A percentile compares a stretch with the other conserved stretches of the same genome.
Evolutionary conservation across 2,329 filamentous ascomycete species (phyloP).

Genomic region (Colletotrichum sp.): DNA sequence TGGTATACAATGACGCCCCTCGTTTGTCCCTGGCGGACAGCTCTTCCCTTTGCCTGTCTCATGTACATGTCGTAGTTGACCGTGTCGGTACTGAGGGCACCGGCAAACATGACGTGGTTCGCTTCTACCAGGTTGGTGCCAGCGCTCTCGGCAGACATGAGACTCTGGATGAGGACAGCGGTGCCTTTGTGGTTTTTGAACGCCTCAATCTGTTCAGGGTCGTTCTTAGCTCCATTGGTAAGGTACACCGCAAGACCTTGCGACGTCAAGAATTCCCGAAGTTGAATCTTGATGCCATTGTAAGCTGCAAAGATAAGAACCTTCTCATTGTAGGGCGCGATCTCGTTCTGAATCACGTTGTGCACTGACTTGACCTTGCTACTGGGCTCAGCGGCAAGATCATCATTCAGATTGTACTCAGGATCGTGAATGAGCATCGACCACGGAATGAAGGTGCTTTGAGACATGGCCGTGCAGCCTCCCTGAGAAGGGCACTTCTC

Average conservation of each 20-base stretch:
- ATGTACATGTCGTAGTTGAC: slow-evolving; percentile 38
- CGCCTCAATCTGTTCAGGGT: slow-evolving; percentile 21
- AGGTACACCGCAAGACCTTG: slow-evolving; percentile 21
- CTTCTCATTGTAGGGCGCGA: slow-evolving; percentile 22
- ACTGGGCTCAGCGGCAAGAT: not conserved
- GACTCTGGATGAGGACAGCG: slow-evolving; percentile 39
- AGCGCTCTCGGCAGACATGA: slow-evolving; percentile 42
- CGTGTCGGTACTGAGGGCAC: slow-evolving; percentile 34
- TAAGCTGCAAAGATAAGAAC: slow-evolving; percentile 44
- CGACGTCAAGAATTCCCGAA: slow-evolving; percentile 18
- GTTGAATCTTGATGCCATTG: slow-evolving; percentile 28
- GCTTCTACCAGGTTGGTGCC: slow-evolving; percentile 46
- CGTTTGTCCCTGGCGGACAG: slow-evolving; percentile 42
- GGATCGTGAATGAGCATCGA: not conserved
- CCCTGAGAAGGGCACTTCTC: not conserved
- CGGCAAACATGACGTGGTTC: slow-evolving; percentile 46
- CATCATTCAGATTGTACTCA: not conserved
- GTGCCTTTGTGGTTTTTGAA: slow-evolving; percentile 29
- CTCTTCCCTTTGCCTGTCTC: slow-evolving; percentile 44
- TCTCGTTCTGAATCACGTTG: slow-evolving; percentile 22
- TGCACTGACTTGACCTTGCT: slow-evolving; percentile 28
- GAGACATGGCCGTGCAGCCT: not conserved
- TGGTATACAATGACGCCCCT: slow-evolving; percentile 43
- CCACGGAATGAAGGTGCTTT: not conserved
- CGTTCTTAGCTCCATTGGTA: not conserved